Conservation (phyloP, 176 grass and related monocot genomes). For the Carex parvula region DNA sequence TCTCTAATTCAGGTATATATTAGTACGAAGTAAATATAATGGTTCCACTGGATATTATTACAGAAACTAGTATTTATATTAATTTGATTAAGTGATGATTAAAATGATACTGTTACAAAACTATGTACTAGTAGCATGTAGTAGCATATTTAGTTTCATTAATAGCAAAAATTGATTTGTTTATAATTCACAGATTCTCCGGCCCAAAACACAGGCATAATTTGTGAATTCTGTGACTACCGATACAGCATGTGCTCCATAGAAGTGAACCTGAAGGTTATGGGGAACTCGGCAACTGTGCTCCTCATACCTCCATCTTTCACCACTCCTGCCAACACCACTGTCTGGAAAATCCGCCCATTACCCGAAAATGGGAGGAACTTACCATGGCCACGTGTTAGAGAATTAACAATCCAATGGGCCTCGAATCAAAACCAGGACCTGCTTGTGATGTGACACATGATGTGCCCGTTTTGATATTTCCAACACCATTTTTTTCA, state of each 20-base stretch:
- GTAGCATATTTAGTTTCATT: neutral
- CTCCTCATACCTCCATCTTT: slow-evolving; percentile 48
- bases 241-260: slow-evolving; percentile 64
- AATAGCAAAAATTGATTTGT: neutral
- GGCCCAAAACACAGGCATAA: slow-evolving; percentile 13
- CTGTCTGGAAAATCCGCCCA: slow-evolving; percentile 58
- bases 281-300: slow-evolving; percentile 41
- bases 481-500: slow-evolving; percentile 58
- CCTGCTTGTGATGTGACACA: slow-evolving; percentile 53
- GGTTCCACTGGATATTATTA: no score
- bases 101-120: neutral
- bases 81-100: neutral
- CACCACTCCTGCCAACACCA: slow-evolving; percentile 19
- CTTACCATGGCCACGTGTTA: slow-evolving; percentile 44
- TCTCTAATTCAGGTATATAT: slow-evolving; percentile 7
- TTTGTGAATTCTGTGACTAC: slow-evolving; percentile 67
- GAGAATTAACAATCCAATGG: slow-evolving; percentile 51
- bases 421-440: slow-evolving; percentile 38
- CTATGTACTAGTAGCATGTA: neutral
- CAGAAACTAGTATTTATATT: neutral
- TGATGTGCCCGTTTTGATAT: slow-evolving; percentile 60
- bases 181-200: neutral
- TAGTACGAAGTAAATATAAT: no score
- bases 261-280: slow-evolving; percentile 59
- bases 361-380: slow-evolving; percentile 78